Base-by-base conservation (phyloP, 23 red algal genomes). In the Gracilaria domingensis region DNA sequence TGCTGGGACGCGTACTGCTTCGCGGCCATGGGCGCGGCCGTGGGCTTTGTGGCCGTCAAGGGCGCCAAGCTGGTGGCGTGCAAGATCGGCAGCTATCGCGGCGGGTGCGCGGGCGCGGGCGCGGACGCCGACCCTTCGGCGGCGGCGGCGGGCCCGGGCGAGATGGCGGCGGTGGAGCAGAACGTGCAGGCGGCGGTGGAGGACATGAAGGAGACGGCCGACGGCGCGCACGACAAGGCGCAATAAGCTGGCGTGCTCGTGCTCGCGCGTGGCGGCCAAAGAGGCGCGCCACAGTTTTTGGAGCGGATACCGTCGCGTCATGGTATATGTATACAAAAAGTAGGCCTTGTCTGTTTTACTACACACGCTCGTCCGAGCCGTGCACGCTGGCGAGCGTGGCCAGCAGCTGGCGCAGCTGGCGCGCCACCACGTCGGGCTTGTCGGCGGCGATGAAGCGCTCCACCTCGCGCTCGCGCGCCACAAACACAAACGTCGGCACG, bases 401-500 rank as follows among this genome's bases (percentile, higher is more conserved):
- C 21, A 90, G n/a, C 12, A 64, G 0, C 7, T 21, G 2, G n/a
- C 28, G 28, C 20, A 90, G 49, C 1, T n/a, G 35, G 2, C 66
- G 23, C 8, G 53, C 32, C 42, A 79, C 87, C 9, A 60, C 71
- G 48, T 18, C 24, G 23, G 87, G 87, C 28, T 72, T 62, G 7
- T 59, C 54, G 34, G 76, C 89, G 34, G 50, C 89, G 2, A 78
- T 51, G 26, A 77, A 55, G 28, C 62, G 67, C 18, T 66, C 66
- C 26, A 92, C 67, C 24, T n/a, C 51, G 38, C 36, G 51, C 26
- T 21, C 65, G 25, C 44, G 39, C 8, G 11, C 25, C 25, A 92
- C 32, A 37, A 92, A 84, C 53, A 92, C 80, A 55, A 92, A 92
- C 12, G 89, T 92, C 25, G 89, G 89, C 89, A 92, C 81, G 38